Conservation (phyloP, 208 protist species). For the Zelonia costaricensis region DNA sequence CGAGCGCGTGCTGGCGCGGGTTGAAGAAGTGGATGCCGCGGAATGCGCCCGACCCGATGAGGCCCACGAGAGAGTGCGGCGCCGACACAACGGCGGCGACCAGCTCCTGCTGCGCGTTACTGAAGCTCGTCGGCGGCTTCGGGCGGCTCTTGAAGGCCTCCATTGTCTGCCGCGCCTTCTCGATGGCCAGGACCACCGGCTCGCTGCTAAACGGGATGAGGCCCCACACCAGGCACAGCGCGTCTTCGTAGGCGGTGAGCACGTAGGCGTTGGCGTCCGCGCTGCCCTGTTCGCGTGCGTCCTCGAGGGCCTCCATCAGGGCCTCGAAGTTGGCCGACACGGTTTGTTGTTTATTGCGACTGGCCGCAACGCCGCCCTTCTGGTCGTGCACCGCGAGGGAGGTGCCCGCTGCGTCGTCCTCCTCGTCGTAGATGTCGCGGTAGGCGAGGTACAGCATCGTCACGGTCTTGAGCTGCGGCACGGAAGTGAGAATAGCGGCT, state of each 20-base stretch:
- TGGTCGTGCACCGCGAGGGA: not conserved
- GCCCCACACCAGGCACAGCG: conserved; percentile 68
- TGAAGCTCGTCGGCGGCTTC: conserved; percentile 29
- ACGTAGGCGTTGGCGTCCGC: conserved; percentile 55
- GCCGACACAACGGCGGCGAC: conserved; percentile 59
- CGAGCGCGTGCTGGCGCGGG: conserved; percentile 40
- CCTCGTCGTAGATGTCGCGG: conserved; percentile 41
- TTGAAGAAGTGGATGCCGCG: conserved; percentile 66
- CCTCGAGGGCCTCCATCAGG: conserved; percentile 53
- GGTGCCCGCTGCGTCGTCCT: not conserved
- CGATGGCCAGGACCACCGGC: conserved; percentile 57
- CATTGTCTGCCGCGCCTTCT: conserved; percentile 50
- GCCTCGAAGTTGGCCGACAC: conserved; percentile 42
- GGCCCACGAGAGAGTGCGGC: conserved; percentile 56
- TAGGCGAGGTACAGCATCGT: conserved; percentile 75
- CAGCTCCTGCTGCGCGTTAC: conserved; percentile 33
- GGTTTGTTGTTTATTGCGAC: conserved; percentile 30
- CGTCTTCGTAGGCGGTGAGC: conserved; percentile 56
- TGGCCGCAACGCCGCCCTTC: conserved; percentile 9
- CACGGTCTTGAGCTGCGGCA: conserved; percentile 61
- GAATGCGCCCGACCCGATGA: conserved; percentile 42
- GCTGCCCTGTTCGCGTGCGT: conserved; percentile 24
- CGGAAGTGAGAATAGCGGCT: conserved; percentile 8
- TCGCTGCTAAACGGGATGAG: conserved; percentile 61
- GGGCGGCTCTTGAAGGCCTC: conserved; percentile 43